phyloP scores from a whole-genome alignment of 345 rosid genomes.

The Cardamine chenopodiifolia region DNA sequence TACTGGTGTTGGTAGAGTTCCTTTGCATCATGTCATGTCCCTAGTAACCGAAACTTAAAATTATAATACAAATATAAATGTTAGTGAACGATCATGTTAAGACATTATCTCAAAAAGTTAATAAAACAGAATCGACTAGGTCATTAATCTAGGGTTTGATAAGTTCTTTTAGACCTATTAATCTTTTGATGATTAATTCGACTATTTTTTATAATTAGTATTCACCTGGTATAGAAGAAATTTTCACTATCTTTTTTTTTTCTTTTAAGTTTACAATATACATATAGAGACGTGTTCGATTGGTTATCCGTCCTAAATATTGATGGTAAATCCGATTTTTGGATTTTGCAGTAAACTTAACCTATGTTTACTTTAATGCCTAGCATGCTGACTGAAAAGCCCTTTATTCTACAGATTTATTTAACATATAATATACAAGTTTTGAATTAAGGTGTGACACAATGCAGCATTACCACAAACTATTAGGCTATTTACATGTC shows the following conservation, averaged over 20 bases:
- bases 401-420: background rate
- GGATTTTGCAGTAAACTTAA: background rate
- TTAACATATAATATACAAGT: background rate
- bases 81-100: background rate
- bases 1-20: background rate
- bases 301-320: background rate
- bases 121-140: background rate
- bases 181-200: background rate
- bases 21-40: constrained; percentile 43
- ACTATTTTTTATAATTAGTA: background rate
- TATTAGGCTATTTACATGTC: background rate
- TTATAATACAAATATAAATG: background rate
- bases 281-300: background rate
- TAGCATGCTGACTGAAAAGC: background rate
- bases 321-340: background rate
- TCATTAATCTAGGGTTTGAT: background rate
- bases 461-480: background rate
- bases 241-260: background rate
- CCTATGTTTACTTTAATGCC: background rate
- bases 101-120: background rate
- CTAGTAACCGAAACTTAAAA: background rate
- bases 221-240: background rate
- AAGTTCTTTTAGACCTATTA: background rate
- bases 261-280: background rate
- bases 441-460: background rate